Conservation (phyloP, 2,329 filamentous ascomycete species). For the Alternaria gaisen region DNA sequence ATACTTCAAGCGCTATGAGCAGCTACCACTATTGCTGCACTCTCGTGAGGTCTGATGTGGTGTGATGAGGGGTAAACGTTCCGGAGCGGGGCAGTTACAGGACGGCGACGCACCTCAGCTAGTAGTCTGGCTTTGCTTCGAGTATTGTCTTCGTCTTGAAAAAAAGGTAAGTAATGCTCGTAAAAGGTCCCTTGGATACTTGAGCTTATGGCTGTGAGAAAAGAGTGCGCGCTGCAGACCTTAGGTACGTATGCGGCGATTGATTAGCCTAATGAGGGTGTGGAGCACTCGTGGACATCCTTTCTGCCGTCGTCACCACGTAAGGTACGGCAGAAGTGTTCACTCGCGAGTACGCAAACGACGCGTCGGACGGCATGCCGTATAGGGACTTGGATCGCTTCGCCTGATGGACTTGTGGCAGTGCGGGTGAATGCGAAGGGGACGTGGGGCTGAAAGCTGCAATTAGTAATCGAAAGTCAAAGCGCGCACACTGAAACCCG, state of each 20-base stretch:
- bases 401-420: neutral
- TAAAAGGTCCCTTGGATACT: conserved; percentile 6
- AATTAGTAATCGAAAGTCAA: conserved; percentile 17
- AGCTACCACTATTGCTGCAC: conserved; percentile 1
- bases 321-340: conserved; percentile 16
- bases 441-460: neutral
- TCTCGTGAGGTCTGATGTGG: conserved; percentile 11
- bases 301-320: conserved; percentile 21
- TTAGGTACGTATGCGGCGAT: conserved; percentile 13
- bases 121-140: conserved; percentile 1
- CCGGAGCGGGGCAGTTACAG: conserved; percentile 25
- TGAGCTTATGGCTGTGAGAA: neutral
- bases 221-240: conserved; percentile 6
- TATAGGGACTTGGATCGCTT: conserved; percentile 16
- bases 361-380: conserved; percentile 27
- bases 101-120: conserved; percentile 28
- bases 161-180: conserved; percentile 1
- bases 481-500: conserved; percentile 9
- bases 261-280: conserved; percentile 48
- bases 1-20: neutral
- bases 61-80: conserved; percentile 23
- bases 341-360: conserved; percentile 23
- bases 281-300: conserved; percentile 15
- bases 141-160: neutral
- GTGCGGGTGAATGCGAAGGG: conserved; percentile 1